Conservation (phyloP, 495 filamentous ascomycete genomes). For the Aspergillus sclerotioniger region DNA sequence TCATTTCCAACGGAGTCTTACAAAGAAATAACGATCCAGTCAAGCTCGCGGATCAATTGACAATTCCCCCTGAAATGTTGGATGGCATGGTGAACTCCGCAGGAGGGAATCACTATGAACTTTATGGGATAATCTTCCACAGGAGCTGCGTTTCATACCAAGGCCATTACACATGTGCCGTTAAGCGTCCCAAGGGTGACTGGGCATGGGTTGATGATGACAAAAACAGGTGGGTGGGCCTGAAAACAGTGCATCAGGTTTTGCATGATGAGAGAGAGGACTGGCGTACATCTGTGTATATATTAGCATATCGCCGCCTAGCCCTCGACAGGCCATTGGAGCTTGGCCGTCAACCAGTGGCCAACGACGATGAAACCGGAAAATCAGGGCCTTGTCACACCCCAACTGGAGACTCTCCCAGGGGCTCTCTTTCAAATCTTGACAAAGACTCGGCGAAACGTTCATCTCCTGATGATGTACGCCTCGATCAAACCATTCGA, state of each 20-base stretch:
- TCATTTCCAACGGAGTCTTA: neutral
- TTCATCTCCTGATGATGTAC: neutral
- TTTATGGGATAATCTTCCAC: conserved; percentile 32
- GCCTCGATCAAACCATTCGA: conserved; percentile 8
- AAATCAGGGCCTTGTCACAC: neutral
- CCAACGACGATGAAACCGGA: neutral
- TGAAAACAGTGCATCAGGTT: no score
- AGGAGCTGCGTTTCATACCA: neutral
- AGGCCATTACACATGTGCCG: conserved; percentile 33
- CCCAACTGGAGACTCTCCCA: neutral
- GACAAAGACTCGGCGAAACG: neutral
- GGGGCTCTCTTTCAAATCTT: neutral
- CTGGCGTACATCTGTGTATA: conserved; percentile 3
- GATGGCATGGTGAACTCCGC: neutral
- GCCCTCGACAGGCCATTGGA: conserved; percentile 6
- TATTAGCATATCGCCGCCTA: conserved; percentile 27
- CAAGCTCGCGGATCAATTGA: conserved; percentile 2
- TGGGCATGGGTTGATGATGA: conserved; percentile 33
- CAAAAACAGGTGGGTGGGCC: no score
- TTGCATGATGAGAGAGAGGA: no score
- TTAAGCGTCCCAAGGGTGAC: conserved; percentile 18
- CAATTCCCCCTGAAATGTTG: conserved; percentile 3
- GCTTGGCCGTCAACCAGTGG: neutral
- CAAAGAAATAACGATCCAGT: neutral
- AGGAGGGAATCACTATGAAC: conserved; percentile 24